phyloP scores from a whole-genome alignment of 1,284 basidiomycete genomes.

The Takashimella koratensis region DNA sequence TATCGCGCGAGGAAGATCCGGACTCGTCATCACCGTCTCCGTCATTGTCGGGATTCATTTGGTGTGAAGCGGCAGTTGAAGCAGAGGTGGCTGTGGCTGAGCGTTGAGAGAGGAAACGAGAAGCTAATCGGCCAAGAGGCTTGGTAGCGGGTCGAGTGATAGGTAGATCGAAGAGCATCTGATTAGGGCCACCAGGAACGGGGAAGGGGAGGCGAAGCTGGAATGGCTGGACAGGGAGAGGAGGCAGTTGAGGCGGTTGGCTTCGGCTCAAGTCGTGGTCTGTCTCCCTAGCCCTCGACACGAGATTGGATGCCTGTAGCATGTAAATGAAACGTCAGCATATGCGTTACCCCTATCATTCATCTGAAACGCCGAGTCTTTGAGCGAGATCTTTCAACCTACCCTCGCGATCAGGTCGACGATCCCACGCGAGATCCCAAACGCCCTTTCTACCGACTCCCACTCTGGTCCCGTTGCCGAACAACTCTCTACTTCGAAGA shows the following conservation, averaged over 20 bases:
- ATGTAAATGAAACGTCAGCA: too few relatives aligned
- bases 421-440: slow-evolving; percentile 43
- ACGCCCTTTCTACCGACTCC: slow-evolving; percentile 43
- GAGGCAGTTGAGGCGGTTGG: neutral
- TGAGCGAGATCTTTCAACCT: slow-evolving; percentile 9
- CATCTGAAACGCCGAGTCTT: neutral
- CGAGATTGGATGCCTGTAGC: too few relatives aligned
- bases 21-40: neutral
- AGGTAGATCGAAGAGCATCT: neutral
- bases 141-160: neutral
- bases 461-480: slow-evolving; percentile 36
- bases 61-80: too few relatives aligned
- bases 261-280: neutral
- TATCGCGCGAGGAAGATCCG: too few relatives aligned
- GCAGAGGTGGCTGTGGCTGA: too few relatives aligned
- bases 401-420: slow-evolving; percentile 43
- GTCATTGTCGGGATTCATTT: too few relatives aligned
- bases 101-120: too few relatives aligned
- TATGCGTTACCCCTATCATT: too few relatives aligned
- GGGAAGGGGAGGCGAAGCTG: neutral
- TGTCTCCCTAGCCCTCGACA: neutral
- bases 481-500: slow-evolving; percentile 43
- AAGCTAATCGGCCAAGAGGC: too few relatives aligned
- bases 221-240: neutral
- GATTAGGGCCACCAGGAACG: neutral